These are phyloP conservation scores for Sparassis latifolia DNA, from an alignment of 1,284 basidiomycete species.

Conservation along the genomic window DNA sequence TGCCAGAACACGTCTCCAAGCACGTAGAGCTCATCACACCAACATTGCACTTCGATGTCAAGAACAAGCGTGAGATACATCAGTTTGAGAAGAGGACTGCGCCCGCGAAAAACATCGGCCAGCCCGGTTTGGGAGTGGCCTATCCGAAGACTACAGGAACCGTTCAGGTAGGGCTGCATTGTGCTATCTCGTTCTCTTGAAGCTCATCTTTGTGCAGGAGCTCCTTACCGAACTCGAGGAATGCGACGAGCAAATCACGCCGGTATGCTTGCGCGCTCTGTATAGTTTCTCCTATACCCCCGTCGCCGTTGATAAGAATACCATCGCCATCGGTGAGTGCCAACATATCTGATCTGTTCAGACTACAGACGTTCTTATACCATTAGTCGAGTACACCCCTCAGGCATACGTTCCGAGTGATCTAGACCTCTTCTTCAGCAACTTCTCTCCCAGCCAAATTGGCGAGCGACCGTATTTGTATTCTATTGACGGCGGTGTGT, in stretches of 20 bases:
- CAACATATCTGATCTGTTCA: neutral
- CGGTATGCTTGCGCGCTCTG: constrained; percentile 9
- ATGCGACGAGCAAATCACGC: constrained; percentile 8
- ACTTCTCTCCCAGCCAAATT: constrained; percentile 25
- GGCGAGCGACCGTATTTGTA: constrained; percentile 21
- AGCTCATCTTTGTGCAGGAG: neutral
- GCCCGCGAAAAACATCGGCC: constrained; percentile 10
- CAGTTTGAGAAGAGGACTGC: neutral
- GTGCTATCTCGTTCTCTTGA: neutral
- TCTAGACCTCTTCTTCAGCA: constrained; percentile 35
- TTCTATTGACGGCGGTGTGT: constrained; percentile 39
- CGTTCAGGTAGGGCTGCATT: constrained; percentile 2
- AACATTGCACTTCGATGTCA: constrained; percentile 39
- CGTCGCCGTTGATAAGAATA: constrained; percentile 6
- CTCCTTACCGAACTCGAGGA: constrained; percentile 3
- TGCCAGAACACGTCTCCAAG: constrained; percentile 35
- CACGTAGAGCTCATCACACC: constrained; percentile 45
- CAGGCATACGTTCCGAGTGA: constrained; percentile 34
- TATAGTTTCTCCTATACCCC: constrained; percentile 11
- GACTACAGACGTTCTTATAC: neutral
- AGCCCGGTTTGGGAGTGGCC: constrained; percentile 21
- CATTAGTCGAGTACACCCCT: constrained; percentile 8
- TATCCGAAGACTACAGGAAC: constrained; percentile 6
- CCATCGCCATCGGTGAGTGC: constrained; percentile 8
- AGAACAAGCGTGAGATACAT: constrained; percentile 6